phyloP scores from a whole-genome alignment of 805 yeast genomes.

The Nakazawaea wickerhamii region DNA sequence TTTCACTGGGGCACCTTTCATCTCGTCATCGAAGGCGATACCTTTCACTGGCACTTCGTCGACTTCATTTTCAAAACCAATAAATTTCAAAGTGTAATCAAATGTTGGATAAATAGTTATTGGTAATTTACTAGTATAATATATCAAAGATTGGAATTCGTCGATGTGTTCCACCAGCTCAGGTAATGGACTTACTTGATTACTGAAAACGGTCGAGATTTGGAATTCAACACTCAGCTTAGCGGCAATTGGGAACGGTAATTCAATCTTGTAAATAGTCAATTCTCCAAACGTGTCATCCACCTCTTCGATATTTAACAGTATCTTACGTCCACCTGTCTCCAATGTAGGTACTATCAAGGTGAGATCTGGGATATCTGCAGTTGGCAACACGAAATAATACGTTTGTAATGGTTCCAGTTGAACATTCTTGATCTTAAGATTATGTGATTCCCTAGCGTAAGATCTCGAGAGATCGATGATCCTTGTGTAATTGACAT shows the following conservation, averaged over 20 bases:
- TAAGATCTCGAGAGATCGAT: slow-evolving; percentile 66
- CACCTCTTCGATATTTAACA: slow-evolving; percentile 17
- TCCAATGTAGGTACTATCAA: slow-evolving; percentile 21
- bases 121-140: slow-evolving; percentile 50
- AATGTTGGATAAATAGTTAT: slow-evolving; percentile 57
- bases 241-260: slow-evolving; percentile 68
- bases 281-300: slow-evolving; percentile 17
- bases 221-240: slow-evolving; percentile 44
- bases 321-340: slow-evolving; percentile 16
- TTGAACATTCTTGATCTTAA: slow-evolving; percentile 57
- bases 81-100: slow-evolving; percentile 36
- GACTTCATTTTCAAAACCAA: slow-evolving; percentile 48
- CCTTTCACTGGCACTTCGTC: slow-evolving; percentile 8
- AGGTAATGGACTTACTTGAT: slow-evolving; percentile 57
- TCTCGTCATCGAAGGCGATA: slow-evolving; percentile 4
- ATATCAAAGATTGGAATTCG: slow-evolving; percentile 55
- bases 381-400: slow-evolving; percentile 51
- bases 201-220: slow-evolving; percentile 43
- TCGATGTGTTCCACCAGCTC: slow-evolving; percentile 45
- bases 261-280: slow-evolving; percentile 40
- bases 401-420: slow-evolving; percentile 49
- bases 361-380: slow-evolving; percentile 22
- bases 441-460: slow-evolving; percentile 51
- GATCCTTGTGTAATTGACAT: slow-evolving; percentile 46
- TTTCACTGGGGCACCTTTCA: slow-evolving; percentile 22